These are phyloP conservation scores for Eleusine indica DNA, from an alignment of 176 grass and related monocot genomes.

Conservation along the genomic window DNA sequence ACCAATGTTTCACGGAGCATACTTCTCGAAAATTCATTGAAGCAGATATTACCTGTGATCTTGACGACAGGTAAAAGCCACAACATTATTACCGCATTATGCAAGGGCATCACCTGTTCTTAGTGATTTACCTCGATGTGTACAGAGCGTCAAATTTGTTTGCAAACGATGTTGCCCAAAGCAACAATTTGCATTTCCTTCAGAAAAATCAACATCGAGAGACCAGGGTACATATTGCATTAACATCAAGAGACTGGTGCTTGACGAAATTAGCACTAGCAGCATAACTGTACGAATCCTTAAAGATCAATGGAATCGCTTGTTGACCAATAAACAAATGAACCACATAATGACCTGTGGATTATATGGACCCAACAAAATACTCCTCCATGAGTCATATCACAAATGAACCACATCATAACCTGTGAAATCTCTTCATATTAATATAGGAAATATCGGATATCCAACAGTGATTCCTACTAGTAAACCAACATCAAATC, in stretches of 20 bases:
- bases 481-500: neutral
- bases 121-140: neutral
- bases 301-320: neutral
- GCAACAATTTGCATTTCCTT: neutral
- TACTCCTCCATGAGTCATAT: neutral
- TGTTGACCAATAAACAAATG: neutral
- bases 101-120: neutral
- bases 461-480: neutral
- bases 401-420: neutral
- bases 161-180: neutral
- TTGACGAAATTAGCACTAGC: too few species aligned
- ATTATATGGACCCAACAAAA: neutral
- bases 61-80: neutral
- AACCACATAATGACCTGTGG: neutral
- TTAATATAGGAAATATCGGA: neutral
- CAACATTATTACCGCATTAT: neutral
- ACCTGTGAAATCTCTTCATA: neutral
- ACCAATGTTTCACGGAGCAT: neutral
- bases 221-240: neutral
- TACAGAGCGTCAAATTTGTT: neutral
- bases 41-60: neutral
- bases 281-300: neutral
- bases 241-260: neutral
- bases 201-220: neutral
- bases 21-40: neutral